Evolutionary conservation across 2,329 filamentous ascomycete species (phyloP).

Genomic region (Neopestalotiopsis sp.): DNA sequence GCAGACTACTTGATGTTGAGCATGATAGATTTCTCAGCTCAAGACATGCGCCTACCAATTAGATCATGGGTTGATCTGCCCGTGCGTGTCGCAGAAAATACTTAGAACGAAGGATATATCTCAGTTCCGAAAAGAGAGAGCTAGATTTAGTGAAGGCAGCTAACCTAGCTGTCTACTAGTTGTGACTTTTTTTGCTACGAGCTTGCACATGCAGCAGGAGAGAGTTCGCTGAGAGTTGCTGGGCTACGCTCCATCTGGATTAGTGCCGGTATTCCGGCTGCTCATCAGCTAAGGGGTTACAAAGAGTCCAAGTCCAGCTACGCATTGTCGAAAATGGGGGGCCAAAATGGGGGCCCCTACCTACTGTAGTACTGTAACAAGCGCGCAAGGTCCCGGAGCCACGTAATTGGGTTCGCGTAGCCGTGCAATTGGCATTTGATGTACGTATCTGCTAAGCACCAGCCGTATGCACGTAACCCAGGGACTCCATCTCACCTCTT

Average conservation of each 20-base stretch:
- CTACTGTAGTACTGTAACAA: too few species aligned
- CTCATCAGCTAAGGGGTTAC: background rate
- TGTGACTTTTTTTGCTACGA: background rate
- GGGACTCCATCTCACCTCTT: background rate
- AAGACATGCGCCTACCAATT: background rate
- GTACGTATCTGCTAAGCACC: background rate
- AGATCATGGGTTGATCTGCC: background rate
- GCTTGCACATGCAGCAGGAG: background rate
- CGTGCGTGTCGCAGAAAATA: constrained; percentile 1
- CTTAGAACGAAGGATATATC: background rate
- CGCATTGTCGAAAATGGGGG: background rate
- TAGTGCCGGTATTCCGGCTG: background rate
- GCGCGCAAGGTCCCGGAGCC: background rate
- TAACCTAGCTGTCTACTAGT: background rate
- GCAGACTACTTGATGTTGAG: background rate
- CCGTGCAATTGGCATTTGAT: background rate
- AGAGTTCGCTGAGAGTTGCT: background rate
- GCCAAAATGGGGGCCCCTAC: too few species aligned
- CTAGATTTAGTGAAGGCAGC: background rate
- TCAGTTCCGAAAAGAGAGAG: background rate
- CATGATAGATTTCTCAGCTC: background rate
- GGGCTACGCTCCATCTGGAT: background rate
- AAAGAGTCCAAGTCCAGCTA: background rate
- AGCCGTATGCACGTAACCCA: too few species aligned
- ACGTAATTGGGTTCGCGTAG: constrained; percentile 10